phyloP scores from a whole-genome alignment of 768 basidiomycete genomes.

The Agrocybe chaxingu region DNA sequence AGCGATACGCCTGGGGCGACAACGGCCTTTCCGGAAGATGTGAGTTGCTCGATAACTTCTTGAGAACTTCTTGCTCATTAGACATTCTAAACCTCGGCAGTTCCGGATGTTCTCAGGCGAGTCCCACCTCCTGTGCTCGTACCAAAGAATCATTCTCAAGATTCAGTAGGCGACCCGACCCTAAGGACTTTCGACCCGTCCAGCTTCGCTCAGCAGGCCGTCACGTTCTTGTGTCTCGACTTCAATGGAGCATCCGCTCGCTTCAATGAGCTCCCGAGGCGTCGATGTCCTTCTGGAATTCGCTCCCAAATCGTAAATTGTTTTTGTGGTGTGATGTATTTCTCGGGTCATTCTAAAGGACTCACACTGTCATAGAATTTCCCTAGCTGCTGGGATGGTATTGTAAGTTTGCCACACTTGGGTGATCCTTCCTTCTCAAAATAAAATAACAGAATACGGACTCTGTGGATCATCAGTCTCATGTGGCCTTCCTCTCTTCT shows the following conservation, averaged over 20 bases:
- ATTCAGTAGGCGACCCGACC: conserved; percentile 25
- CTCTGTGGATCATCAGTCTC: conserved; percentile 36
- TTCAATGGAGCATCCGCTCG: conserved; percentile 28
- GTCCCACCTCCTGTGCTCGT: not conserved
- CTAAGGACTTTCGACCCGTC: conserved; percentile 28
- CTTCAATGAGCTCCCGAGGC: conserved; percentile 27
- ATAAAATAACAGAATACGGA: conserved; percentile 30
- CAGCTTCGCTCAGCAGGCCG: conserved; percentile 33
- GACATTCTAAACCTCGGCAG: conserved; percentile 14
- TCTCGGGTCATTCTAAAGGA: not conserved
- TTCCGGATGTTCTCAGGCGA: conserved; percentile 39
- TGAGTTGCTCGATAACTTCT: conserved; percentile 9
- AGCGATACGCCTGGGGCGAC: conserved; percentile 28
- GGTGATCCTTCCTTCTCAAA: not conserved
- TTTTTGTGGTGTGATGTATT: not conserved
- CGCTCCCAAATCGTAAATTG: conserved; percentile 32
- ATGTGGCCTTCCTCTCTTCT: conserved; percentile 36
- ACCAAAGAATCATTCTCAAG: not conserved
- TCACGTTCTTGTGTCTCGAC: conserved; percentile 39
- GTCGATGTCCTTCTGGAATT: conserved; percentile 31
- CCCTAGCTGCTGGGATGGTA: conserved; percentile 36
- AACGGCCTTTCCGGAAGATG: conserved; percentile 38
- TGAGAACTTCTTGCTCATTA: not conserved
- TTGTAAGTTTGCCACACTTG: conserved; percentile 9
- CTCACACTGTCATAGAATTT: conserved; percentile 13